Base-by-base conservation (phyloP, 768 basidiomycete genomes). In the Xerocomellus dryophilus region DNA sequence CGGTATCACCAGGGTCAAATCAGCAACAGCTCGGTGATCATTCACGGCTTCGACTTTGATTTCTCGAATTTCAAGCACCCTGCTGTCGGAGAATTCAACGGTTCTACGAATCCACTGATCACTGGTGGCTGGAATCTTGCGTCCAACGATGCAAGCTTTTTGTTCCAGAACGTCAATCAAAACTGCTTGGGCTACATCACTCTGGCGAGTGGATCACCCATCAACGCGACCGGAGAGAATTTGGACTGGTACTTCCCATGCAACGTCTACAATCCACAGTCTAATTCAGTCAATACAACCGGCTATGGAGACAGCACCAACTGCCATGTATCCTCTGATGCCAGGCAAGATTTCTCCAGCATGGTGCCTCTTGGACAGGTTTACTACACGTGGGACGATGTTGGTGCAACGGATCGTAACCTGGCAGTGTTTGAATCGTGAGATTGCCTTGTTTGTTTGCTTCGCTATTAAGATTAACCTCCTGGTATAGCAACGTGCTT, bases 241-340 rank as follows among this genome's bases (percentile, higher is more conserved):
- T 71, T 93, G 63, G 89, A 91, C 57, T 98, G 95, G 95, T 98
- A 98, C 70, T 97, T 98, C 73, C 97, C 97, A 2, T 99, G 97
- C 78, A 98, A 99, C 65, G 73, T 96, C 42, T 88, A 78, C 74
- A 80, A 83, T 61, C 70, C 69, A n/a, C 94, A 95, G 78, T 77
- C 59, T 84, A 86, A 6, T 82, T 68, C 11, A 73, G 74, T 57
- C 4, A 95, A 98, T 68, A 57, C 79, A 25, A 89, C 90, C 1
- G 80, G 76, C 32, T 93, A 93, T 62, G 83, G 81, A 31, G 60
- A 69, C 7, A 70, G 72, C 31, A 84, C 81, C 17, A 85, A 80
- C 51, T 99, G 97, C 59, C 97, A 99, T 69, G 73, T 80, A 15
- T 73, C 78, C 21, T 59, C 76, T 2, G 73, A 66, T 47, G 82